Base-by-base conservation (phyloP, 1,139 yeast genomes). In the Meyerozyma sp. region DNA sequence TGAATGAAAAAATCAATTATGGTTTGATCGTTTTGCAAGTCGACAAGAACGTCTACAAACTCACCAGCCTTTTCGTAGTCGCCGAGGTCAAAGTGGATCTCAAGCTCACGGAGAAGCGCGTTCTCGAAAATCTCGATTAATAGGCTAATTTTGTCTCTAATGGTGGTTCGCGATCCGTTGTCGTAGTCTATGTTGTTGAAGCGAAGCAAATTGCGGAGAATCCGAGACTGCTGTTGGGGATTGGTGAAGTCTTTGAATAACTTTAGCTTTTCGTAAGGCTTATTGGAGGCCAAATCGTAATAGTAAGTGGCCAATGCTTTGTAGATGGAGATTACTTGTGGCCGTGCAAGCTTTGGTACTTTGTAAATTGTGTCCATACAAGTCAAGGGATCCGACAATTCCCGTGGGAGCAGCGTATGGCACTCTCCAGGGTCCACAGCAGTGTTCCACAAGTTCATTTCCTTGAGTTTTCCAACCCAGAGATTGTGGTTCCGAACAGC, bases 41-140 rank as follows among this genome's bases (percentile, higher is more conserved):
- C 63, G 4, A 68, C 58, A 45, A 73, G 55, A 7, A 73, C 69
- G 30, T 52, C 46, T 4, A 70, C 73, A 47, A 69, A 73, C 32
- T 59, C 49, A 32, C 59, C 57, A 13, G 75, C 63, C 25, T 62
- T 56, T 10, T 55, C 57, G 51, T 64, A 75, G 43, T 85, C 82
- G 42, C 73, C 68, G 3, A 70, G 61, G 42, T 77, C 82, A 51
- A 78, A 77, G 51, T 75, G 79, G 32, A 73, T 65, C 45, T 85
- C 94, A 51, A 90, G 72, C 52, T 89, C 96, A 40, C 81, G 66
- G 29, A 87, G 59, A 8, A 86, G 73, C 0, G 94, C 89, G 56
- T 77, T 84, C 43, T 85, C 85, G 57, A 88, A 87, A 32, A 86
- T 70, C 55, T 85, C 94, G 40, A 81, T 63, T n/a, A 83, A 69